phyloP scores from a whole-genome alignment of 2,329 filamentous ascomycete genomes.

The Claviceps maximensis region DNA sequence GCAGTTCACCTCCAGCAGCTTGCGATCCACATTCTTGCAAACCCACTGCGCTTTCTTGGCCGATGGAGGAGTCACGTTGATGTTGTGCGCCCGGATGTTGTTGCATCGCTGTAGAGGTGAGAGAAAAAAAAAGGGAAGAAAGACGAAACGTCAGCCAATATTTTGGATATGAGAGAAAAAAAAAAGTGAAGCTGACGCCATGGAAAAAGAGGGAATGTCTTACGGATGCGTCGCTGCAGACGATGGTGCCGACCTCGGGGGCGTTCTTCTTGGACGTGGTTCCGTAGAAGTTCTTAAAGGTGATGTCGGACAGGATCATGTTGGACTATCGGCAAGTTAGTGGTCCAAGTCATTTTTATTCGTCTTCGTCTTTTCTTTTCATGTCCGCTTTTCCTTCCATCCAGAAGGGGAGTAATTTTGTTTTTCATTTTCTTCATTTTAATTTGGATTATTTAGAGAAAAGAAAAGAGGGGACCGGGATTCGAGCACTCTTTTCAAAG shows the following conservation, averaged over 20 bases:
- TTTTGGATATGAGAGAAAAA: background rate
- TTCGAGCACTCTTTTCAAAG: too few species aligned
- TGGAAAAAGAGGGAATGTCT: background rate
- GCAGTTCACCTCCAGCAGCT: background rate
- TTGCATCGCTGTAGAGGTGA: background rate
- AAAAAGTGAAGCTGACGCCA: too few species aligned
- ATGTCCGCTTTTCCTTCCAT: background rate
- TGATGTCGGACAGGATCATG: background rate
- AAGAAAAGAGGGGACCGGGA: too few species aligned
- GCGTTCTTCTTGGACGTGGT: background rate
- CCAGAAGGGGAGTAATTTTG: too few species aligned
- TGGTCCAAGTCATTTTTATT: background rate
- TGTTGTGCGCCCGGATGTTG: background rate
- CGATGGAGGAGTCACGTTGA: background rate
- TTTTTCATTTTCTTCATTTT: too few species aligned
- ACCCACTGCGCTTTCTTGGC: background rate
- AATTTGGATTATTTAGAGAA: too few species aligned
- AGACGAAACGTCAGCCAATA: too few species aligned
- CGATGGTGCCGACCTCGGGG: background rate
- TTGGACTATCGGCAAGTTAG: background rate
- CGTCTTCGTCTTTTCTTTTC: background rate
- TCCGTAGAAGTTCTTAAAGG: background rate
- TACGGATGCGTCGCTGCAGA: background rate
- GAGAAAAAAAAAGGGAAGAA: background rate
- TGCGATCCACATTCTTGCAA: background rate